Percentiles rank a stretch among this genome's conserved stretches.
Evolutionary conservation across 1,139 yeast species (phyloP).

Genomic region (Magnusiomyces clavatus): DNA sequence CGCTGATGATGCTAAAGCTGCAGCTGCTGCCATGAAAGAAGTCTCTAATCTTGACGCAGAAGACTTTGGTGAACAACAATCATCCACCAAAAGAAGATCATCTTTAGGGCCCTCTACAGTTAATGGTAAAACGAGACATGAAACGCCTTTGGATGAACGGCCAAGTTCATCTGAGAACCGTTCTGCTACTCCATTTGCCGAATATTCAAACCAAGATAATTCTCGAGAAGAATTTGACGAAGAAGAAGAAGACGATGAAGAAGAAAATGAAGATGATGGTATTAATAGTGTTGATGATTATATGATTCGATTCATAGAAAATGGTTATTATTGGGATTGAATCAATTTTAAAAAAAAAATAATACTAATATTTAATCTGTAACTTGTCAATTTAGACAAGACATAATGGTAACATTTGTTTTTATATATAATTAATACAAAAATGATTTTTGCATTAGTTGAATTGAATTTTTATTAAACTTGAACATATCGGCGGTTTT

Average conservation of each 20-base stretch:
- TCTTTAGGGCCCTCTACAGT: too few relatives aligned
- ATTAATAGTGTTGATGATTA: constrained; percentile 93
- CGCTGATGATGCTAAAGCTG: constrained; percentile 91
- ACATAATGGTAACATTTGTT: neutral
- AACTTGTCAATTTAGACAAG: neutral
- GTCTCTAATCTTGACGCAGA: constrained; percentile 66
- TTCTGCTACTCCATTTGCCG: neutral
- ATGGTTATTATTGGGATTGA: constrained; percentile 48
- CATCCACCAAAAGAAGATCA: constrained; percentile 13
- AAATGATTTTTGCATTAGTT: too few relatives aligned
- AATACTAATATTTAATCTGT: neutral
- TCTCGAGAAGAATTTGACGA: constrained; percentile 16
- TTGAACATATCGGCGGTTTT: too few relatives aligned
- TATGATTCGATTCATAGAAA: constrained; percentile 85
- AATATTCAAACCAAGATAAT: too few relatives aligned
- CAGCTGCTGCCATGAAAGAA: constrained; percentile 80
- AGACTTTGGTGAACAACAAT: constrained; percentile 53
- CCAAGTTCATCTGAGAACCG: neutral
- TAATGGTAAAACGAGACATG: too few relatives aligned
- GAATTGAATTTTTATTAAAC: too few relatives aligned
- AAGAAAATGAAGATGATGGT: constrained; percentile 55
- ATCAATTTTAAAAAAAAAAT: neutral
- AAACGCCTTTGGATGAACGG: too few relatives aligned
- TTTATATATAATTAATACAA: too few relatives aligned
- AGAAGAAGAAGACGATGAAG: constrained; percentile 27